phyloP scores from a whole-genome alignment of 208 protist species.

The Paratrypanosoma confusum region DNA sequence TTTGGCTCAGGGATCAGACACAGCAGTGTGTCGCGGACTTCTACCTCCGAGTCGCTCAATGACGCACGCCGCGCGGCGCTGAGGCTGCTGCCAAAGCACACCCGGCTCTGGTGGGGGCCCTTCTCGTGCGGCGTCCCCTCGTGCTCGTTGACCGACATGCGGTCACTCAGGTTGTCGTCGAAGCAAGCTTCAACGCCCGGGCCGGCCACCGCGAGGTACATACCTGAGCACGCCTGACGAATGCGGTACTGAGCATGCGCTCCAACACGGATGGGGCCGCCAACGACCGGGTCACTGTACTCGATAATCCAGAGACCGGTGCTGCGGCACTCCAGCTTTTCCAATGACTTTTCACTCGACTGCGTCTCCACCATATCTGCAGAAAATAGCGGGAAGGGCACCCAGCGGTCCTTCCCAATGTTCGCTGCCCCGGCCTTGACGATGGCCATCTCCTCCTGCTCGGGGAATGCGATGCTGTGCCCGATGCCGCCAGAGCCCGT shows the following conservation, averaged over 20 bases:
- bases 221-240: slow-evolving; percentile 42
- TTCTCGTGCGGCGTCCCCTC: not conserved
- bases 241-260: slow-evolving; percentile 29
- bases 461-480: no score
- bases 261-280: slow-evolving; percentile 34
- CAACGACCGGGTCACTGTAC: slow-evolving; percentile 39
- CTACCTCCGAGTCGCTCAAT: not conserved
- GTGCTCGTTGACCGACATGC: not conserved
- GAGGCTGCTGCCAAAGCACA: not conserved
- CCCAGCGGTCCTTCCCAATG: no score
- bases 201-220: slow-evolving; percentile 54
- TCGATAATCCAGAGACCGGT: slow-evolving; percentile 59
- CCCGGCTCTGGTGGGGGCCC: not conserved
- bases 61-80: not conserved
- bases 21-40: slow-evolving; percentile 29
- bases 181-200: slow-evolving; percentile 44
- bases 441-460: no score
- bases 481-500: no score
- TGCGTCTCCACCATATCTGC: no score
- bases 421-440: no score
- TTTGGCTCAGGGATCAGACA: slow-evolving; percentile 48
- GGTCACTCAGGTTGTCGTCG: slow-evolving; percentile 11
- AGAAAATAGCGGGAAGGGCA: no score
- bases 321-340: slow-evolving; percentile 12
- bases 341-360: no score